Conservation (phyloP, 1,284 basidiomycete species). For the Schizophyllum amplum region DNA sequence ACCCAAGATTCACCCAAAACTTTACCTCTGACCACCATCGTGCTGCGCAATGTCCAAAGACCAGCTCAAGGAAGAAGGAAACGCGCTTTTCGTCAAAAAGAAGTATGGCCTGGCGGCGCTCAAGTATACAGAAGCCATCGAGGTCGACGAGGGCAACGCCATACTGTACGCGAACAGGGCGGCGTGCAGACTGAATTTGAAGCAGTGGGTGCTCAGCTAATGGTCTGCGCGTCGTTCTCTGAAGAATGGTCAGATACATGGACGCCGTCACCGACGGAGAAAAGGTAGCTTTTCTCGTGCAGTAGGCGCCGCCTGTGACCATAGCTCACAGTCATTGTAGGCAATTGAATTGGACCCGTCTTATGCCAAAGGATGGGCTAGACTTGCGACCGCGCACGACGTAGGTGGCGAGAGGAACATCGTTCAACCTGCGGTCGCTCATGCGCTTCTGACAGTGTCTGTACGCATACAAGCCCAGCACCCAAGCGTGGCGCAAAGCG, state of each 20-base stretch:
- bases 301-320: neutral
- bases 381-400: conserved; percentile 22
- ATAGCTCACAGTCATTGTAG: conserved; percentile 12
- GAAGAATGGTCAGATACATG: conserved; percentile 12
- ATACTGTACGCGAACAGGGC: conserved; percentile 24
- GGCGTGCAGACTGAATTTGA: conserved; percentile 19
- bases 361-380: conserved; percentile 28
- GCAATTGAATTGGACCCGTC: conserved; percentile 25
- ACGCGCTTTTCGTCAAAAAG: conserved; percentile 20
- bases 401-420: conserved; percentile 16
- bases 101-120: conserved; percentile 15
- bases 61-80: conserved; percentile 23
- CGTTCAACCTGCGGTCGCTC: neutral
- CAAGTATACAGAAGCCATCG: conserved; percentile 23
- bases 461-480: neutral
- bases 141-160: conserved; percentile 18
- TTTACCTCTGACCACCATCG: no score
- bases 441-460: conserved; percentile 2
- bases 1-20: no score
- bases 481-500: conserved; percentile 7
- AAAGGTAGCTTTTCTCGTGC: conserved; percentile 11
- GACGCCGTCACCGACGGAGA: conserved; percentile 17
- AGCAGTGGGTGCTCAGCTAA: conserved; percentile 11
- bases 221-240: neutral
- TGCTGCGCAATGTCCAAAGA: neutral